Evolutionary conservation across 345 rosid genomes (phyloP).

Genomic region (Toxicodendron radicans): DNA sequence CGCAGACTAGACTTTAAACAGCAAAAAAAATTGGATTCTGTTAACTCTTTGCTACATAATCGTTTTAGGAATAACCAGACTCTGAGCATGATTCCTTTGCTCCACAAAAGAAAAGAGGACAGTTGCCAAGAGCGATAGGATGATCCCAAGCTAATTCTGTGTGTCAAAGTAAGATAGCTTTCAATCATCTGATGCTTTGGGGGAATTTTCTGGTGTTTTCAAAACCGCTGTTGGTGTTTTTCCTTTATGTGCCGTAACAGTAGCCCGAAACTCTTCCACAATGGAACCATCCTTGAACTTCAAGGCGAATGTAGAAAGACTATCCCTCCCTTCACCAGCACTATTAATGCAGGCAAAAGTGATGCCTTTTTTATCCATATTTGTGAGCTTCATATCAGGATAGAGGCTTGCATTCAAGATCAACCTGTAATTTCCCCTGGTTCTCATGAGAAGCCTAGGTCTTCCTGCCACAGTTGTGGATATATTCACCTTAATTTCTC

Average conservation of each 20-base stretch:
- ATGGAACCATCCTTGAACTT: slow-evolving; percentile 77
- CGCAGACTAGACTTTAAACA: slow-evolving; percentile 25
- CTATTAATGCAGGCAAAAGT: slow-evolving; percentile 88
- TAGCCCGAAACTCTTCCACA: slow-evolving; percentile 64
- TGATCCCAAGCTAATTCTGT: background rate
- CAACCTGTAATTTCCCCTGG: slow-evolving; percentile 86
- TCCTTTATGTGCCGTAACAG: slow-evolving; percentile 54
- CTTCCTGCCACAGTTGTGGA: slow-evolving; percentile 50
- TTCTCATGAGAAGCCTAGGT: slow-evolving; percentile 86
- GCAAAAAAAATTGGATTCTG: slow-evolving; percentile 21
- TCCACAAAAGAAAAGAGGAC: slow-evolving; percentile 6
- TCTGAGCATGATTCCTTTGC: slow-evolving; percentile 11
- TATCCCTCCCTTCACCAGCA: slow-evolving; percentile 55
- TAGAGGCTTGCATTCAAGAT: slow-evolving; percentile 85
- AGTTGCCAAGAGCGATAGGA: background rate
- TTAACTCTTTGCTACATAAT: slow-evolving; percentile 36
- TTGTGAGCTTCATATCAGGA: slow-evolving; percentile 88
- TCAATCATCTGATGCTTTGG: slow-evolving; percentile 51
- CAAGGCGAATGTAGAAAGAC: slow-evolving; percentile 76
- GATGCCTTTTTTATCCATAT: slow-evolving; percentile 94
- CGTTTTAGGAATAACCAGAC: slow-evolving; percentile 14
- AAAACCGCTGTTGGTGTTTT: slow-evolving; percentile 34
- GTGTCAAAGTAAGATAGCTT: slow-evolving; percentile 7
- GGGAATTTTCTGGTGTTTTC: slow-evolving; percentile 91
- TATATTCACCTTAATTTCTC: slow-evolving; percentile 85